Evolutionary conservation across 148 eudicot species (phyloP).

Genomic region (Rhododendron molle): DNA sequence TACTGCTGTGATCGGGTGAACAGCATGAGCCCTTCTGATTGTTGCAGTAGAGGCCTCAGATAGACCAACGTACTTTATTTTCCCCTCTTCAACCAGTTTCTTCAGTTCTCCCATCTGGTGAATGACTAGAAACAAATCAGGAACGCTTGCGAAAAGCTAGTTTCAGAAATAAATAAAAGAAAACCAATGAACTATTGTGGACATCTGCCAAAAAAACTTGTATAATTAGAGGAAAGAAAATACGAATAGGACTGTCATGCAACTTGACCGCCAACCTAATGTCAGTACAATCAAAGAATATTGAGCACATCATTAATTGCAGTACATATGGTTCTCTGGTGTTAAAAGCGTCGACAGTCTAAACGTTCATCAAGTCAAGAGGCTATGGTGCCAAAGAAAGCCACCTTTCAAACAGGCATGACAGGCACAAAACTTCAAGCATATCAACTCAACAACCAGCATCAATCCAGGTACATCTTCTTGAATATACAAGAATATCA

Average conservation of each 20-base stretch:
- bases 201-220: background rate
- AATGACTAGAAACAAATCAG: background rate
- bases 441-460: background rate
- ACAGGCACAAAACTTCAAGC: background rate
- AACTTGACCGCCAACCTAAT: background rate
- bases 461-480: background rate
- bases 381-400: background rate
- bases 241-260: background rate
- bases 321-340: background rate
- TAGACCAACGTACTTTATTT: conserved; percentile 18
- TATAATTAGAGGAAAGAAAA: background rate
- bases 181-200: background rate
- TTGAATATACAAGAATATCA: background rate
- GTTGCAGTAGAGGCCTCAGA: conserved; percentile 19
- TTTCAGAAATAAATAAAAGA: background rate
- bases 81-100: conserved; percentile 24
- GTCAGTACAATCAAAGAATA: background rate
- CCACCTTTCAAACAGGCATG: background rate
- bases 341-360: background rate
- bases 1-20: conserved; percentile 16
- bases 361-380: background rate
- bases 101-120: conserved; percentile 18
- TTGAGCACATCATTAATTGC: background rate
- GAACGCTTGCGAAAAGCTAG: background rate
- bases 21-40: conserved; percentile 20